A percentile compares a stretch with the other conserved stretches of the same genome.
phyloP scores from a whole-genome alignment of 148 eudicot genomes.

The Camellia japonica region DNA sequence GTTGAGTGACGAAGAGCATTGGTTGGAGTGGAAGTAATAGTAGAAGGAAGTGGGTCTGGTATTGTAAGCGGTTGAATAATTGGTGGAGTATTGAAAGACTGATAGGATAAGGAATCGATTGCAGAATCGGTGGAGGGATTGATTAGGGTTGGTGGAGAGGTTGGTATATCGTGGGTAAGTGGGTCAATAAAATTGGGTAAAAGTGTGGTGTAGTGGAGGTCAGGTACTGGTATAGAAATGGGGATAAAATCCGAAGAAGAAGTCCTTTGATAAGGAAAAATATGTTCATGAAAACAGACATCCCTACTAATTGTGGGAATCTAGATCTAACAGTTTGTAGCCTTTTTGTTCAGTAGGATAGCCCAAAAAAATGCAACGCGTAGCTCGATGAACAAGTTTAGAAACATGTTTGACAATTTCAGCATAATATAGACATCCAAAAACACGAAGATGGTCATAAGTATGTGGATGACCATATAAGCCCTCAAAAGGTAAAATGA shows the following conservation, averaged over 20 bases:
- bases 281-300: neutral
- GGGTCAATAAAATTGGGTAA: neutral
- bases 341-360: too few species aligned
- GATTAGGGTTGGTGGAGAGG: neutral
- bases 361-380: too few species aligned
- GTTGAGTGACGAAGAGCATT: neutral
- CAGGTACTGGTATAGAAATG: neutral
- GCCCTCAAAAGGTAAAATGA: neutral
- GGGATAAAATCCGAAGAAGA: neutral
- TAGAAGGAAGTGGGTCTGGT: neutral
- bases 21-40: neutral
- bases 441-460: neutral
- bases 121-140: neutral
- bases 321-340: too few species aligned
- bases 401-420: neutral
- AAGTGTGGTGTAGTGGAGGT: neutral
- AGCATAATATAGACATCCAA: neutral
- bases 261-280: neutral
- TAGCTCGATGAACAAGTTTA: neutral
- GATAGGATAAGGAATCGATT: too few species aligned
- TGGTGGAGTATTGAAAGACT: neutral
- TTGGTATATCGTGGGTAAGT: neutral
- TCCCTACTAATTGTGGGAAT: neutral
- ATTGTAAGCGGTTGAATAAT: neutral
- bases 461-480: neutral